Evolutionary conservation across 2,329 filamentous ascomycete species (phyloP).

Genomic region (Intubia oerlemansii): DNA sequence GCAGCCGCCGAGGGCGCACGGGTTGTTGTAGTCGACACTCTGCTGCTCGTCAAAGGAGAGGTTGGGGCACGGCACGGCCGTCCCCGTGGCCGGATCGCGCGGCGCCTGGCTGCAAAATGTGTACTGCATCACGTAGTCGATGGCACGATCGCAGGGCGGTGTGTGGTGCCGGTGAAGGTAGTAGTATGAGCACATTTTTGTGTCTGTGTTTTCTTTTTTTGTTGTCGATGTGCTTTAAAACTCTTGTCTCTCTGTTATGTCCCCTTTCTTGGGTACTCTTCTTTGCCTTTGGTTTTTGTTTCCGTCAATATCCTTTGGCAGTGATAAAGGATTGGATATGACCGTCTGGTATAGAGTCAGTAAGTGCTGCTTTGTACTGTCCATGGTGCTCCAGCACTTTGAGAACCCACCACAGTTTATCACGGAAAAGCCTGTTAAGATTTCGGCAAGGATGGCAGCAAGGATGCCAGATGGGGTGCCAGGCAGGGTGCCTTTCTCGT

Average conservation of each 20-base stretch:
- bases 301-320: background rate
- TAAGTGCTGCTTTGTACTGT: background rate
- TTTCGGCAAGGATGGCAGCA: no score
- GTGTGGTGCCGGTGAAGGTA: constrained; percentile 27
- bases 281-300: background rate
- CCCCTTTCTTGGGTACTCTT: background rate
- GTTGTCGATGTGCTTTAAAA: background rate
- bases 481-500: no score
- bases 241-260: background rate
- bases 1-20: constrained; percentile 23
- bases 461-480: no score
- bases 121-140: constrained; percentile 8
- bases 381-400: no score
- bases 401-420: no score
- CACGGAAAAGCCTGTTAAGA: no score
- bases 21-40: constrained; percentile 18
- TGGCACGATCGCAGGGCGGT: constrained; percentile 5
- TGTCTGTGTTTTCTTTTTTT: constrained; percentile 1
- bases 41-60: constrained; percentile 13
- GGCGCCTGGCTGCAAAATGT: constrained; percentile 7
- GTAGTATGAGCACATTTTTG: constrained; percentile 31
- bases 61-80: constrained; percentile 11
- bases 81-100: constrained; percentile 3
- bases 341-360: background rate
- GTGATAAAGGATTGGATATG: background rate